A percentile compares a stretch with the other conserved stretches of the same genome.
Conservation (phyloP, 164 flowering plant species). For the Kalanchoe fedtschenkoi region DNA sequence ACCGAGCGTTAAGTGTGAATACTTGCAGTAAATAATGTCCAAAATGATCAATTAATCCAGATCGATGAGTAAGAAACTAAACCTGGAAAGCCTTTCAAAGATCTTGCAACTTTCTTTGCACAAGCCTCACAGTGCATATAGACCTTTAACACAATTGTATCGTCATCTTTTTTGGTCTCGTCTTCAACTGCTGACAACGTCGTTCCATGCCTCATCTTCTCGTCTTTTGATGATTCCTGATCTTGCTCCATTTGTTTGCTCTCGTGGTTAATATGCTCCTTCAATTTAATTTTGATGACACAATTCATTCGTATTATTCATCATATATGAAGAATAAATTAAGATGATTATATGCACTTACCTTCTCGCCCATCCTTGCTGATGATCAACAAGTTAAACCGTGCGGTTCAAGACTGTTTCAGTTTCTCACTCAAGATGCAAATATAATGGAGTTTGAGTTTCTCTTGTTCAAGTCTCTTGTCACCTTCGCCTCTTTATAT, state of each 20-base stretch:
- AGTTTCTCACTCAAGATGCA: background rate
- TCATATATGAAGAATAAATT: no score
- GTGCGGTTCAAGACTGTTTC: background rate
- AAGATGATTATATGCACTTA: no score
- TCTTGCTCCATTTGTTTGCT: no score
- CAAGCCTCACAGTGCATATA: constrained; percentile 93
- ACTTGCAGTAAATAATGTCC: no score
- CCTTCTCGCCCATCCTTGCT: background rate
- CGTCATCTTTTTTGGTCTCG: constrained; percentile 27
- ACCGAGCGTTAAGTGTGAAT: no score
- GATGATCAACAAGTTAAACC: background rate
- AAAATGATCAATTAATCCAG: background rate
- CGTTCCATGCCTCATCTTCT: background rate
- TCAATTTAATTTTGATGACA: no score
- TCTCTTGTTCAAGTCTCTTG: background rate
- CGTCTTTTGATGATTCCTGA: background rate
- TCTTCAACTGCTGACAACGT: constrained; percentile 16
- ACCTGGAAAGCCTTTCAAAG: constrained; percentile 80
- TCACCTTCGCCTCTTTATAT: background rate
- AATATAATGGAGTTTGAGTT: background rate
- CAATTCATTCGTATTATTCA: no score
- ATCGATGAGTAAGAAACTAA: background rate
- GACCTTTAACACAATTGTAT: constrained; percentile 63
- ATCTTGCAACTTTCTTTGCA: constrained; percentile 62
- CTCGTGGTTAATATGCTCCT: background rate